phyloP scores from a whole-genome alignment of 2,329 filamentous ascomycete species.

The Cercospora sojina region DNA sequence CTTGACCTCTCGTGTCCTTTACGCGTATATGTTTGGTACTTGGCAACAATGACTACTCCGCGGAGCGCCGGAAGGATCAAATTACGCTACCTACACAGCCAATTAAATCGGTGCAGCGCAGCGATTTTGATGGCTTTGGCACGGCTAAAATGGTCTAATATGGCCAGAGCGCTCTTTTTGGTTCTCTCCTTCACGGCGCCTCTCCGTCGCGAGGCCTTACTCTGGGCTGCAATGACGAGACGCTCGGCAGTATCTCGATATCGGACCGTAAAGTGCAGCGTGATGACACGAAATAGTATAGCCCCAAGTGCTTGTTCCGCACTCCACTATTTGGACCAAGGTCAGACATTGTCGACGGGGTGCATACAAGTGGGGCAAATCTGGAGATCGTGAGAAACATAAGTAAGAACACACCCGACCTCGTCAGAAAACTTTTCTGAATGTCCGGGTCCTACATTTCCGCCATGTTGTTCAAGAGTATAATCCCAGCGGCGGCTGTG shows the following conservation, averaged over 20 bases:
- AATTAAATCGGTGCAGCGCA: no score
- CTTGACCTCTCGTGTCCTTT: no score
- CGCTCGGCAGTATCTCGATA: background rate
- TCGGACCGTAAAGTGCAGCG: conserved; percentile 15
- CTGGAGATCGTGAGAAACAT: conserved; percentile 9
- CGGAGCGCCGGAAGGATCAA: no score
- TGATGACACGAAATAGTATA: conserved; percentile 11
- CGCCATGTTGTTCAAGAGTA: conserved; percentile 10
- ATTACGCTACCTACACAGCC: no score
- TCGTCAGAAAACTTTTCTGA: background rate
- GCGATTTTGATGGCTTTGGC: no score
- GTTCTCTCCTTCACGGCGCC: background rate
- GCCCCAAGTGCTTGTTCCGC: conserved; percentile 1
- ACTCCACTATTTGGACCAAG: conserved; percentile 8
- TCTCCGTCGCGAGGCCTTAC: background rate
- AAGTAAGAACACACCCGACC: conserved; percentile 2
- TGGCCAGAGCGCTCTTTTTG: conserved; percentile 3
- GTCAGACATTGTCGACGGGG: conserved; percentile 13
- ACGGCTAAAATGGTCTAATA: no score
- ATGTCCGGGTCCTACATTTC: background rate
- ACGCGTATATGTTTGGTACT: no score
- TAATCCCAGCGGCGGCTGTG: conserved; percentile 43
- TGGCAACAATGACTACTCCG: no score
- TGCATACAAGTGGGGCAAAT: conserved; percentile 14
- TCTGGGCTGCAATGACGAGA: conserved; percentile 2